Evolutionary conservation across 768 basidiomycete genomes (phyloP).

Genomic region (Lyophyllum shimeji): DNA sequence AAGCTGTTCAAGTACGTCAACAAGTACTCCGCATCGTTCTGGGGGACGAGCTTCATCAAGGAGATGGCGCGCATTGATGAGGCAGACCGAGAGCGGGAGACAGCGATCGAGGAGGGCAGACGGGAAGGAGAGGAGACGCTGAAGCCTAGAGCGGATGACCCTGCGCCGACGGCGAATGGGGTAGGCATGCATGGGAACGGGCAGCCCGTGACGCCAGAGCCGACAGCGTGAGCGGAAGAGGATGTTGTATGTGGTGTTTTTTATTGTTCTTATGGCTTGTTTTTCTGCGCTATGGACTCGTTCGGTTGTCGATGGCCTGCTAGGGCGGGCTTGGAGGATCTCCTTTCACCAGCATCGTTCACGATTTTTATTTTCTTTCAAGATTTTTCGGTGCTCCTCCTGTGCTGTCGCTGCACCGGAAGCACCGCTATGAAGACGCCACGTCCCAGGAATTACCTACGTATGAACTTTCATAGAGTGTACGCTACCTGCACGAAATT

Average conservation of each 20-base stretch:
- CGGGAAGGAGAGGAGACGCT: constrained; percentile 1
- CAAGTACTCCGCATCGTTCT: constrained; percentile 92
- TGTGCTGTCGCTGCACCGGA: background rate
- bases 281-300: background rate
- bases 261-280: background rate
- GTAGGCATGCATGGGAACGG: constrained; percentile 7
- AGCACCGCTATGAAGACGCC: background rate
- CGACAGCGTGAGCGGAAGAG: too few relatives aligned
- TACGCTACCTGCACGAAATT: constrained; percentile 11
- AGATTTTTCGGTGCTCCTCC: background rate
- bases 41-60: constrained; percentile 87
- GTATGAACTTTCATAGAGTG: constrained; percentile 13
- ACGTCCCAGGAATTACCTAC: background rate
- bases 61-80: constrained; percentile 71
- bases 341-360: constrained; percentile 1
- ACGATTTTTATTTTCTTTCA: constrained; percentile 4
- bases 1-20: constrained; percentile 97
- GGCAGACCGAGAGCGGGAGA: constrained; percentile 36
- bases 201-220: constrained; percentile 3
- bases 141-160: background rate
- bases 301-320: background rate
- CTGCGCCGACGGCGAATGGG: constrained; percentile 3
- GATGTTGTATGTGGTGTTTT: too few relatives aligned
- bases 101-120: constrained; percentile 12
- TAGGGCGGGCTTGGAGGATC: background rate